Evolutionary conservation across 176 grass and related monocot species (phyloP), one percentile per base, ranked within the genome.

Genomic region (Dendrocalamus sinicus): DNA sequence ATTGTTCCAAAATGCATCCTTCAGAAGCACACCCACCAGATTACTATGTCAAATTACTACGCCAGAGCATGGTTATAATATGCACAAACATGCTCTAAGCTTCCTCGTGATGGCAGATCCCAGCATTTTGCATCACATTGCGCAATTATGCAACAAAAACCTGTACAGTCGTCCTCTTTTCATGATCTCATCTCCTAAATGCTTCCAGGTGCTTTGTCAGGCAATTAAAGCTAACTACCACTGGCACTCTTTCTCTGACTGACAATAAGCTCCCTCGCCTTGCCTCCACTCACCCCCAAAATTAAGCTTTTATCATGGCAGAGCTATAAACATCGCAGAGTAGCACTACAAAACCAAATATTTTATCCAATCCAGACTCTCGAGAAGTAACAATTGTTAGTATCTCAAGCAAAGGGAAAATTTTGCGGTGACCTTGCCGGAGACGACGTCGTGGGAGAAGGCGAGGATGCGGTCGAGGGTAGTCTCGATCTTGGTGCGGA

Each of bases 401-500:
- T 23, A 51, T 63, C 28, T 23, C 20, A 52, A 44, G 80, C 39
- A 71, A 77, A 14, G 47, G 35, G 20, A 35, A 57, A 78, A 48
- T 30, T 22, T n/a, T 55, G 22, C 13, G 14, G 37, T 50, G 24
- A 96, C 97, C 97, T 94, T 96, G 53, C 92, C 92, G 54, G 88
- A 91, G 86, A 99, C 78, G 46, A 99, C 23, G 40, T 93, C 94
- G 9, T 96, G 88, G 2, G 94, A 91, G 88, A 99, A 99, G 59
- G 93, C 90, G 53, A 86, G 84, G 84, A 99, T 81, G 45, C 62
- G 86, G 75, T 99, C 94, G 66, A 99, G 76, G 40, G 97, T 85
- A 55, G 43, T 91, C 67, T 99, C 97, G 85, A 99, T 94, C 82
- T 96, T 91, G 70, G 69, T 39, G 79, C 89, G 91, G 39, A 99